Base-by-base conservation (phyloP, 495 filamentous ascomycete genomes). In the Xylaria intraflava region DNA sequence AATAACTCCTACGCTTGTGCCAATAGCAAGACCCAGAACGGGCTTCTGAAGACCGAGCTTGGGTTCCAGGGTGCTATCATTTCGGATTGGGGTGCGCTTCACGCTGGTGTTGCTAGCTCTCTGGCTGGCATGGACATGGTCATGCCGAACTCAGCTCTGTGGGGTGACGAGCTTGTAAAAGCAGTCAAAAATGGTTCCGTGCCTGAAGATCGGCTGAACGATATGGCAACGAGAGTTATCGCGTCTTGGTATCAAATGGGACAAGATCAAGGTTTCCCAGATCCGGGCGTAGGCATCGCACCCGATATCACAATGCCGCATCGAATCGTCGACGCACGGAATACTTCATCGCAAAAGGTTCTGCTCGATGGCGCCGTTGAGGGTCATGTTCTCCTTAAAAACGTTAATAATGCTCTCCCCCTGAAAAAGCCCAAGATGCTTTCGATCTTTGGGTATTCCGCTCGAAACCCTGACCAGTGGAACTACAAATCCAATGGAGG, bases 1-100 rank as follows among this genome's bases (percentile, higher is more conserved):
- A 87, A 88, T 60, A 80, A 80, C 35, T 82, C 78, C 1, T 84
- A 84, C 49, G 78, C 78, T 4, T 89, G 84, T 53, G 70, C 80
- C 56, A 87, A 86, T 60, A 78, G 74, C 50, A 78, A 86, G 36
- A 64, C 72, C 0, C 72, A 83, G 39, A 86, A 84, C 57, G 77
- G 78, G 1, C 59, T 88, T 1, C 66, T 89, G 4, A 89, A 88
- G 58, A 72, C 70, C 1, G 83, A 88, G 56, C 69, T 89, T 0
- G 83, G 79, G 1, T 86, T 84, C 62, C 71, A 81, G 39, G 80
- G 80, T 11, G 79, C 74, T 49, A 69, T 83, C 10, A 69, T 78
- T 57, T 71, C 66, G 17, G 80, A 83, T 64, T 82, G 78, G 77
- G 64, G 65, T 47, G 78, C 72, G n/a, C 71, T 69, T 22, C 75